Conservation (phyloP, 805 yeast species). For the Pichia nanzhaoensis region DNA sequence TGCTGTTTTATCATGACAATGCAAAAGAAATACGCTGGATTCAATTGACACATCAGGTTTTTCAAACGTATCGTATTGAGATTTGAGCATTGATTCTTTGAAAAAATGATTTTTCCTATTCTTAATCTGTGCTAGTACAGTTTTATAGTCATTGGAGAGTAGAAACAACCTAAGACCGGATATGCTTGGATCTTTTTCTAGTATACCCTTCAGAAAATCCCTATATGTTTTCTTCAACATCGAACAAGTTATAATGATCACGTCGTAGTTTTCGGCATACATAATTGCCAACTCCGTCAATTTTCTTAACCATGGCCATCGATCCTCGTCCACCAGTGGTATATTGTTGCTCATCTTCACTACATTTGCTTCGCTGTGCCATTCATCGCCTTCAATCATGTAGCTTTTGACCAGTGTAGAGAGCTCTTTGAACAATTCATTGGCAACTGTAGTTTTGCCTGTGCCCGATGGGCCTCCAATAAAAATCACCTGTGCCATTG, state of each 20-base stretch:
- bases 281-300: conserved; percentile 39
- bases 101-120: conserved; percentile 74
- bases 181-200: conserved; percentile 11
- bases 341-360: conserved; percentile 76
- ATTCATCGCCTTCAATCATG: conserved; percentile 71
- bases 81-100: conserved; percentile 78
- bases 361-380: conserved; percentile 66
- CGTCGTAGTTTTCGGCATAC: conserved; percentile 26
- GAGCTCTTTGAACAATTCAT: conserved; percentile 38
- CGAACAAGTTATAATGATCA: conserved; percentile 72
- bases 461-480: conserved; percentile 97
- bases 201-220: conserved; percentile 42
- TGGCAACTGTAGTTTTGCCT: conserved; percentile 81
- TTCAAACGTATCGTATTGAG: conserved; percentile 72
- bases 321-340: conserved; percentile 82
- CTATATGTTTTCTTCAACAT: conserved; percentile 74
- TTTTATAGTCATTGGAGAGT: conserved; percentile 56
- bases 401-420: conserved; percentile 31
- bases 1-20: conserved; percentile 19
- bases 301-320: conserved; percentile 80
- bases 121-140: conserved; percentile 52
- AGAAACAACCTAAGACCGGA: conserved; percentile 53
- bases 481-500: conserved; percentile 31
- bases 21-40: conserved; percentile 13
- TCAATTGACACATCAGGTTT: conserved; percentile 39